A percentile compares a stretch with the other conserved stretches of the same genome.
phyloP scores from a whole-genome alignment of 208 protist genomes.

The Crithidia sp. region DNA sequence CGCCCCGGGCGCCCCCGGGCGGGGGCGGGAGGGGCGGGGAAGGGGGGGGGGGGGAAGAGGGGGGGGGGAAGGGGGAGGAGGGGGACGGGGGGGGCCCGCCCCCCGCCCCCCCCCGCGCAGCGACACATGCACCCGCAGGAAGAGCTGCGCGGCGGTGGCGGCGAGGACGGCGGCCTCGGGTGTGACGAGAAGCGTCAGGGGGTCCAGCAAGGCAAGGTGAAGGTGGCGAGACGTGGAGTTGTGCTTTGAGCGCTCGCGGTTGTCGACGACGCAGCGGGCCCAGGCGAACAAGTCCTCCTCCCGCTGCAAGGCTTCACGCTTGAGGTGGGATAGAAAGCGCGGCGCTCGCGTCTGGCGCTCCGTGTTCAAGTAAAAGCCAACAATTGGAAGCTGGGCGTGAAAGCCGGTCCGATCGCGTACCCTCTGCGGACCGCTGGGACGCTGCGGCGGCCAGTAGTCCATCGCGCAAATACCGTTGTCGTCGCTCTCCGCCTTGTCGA shows the following conservation, averaged over 20 bases:
- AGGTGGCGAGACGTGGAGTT: slow-evolving; percentile 79
- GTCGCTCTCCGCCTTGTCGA: slow-evolving; percentile 37
- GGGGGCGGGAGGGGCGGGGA: no score
- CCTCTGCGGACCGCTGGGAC: slow-evolving; percentile 16
- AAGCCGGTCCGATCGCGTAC: slow-evolving; percentile 45
- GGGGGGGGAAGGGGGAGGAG: no score
- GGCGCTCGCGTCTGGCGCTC: slow-evolving; percentile 22
- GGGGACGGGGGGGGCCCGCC: no score
- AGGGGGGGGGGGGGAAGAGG: no score
- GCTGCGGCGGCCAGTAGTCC: slow-evolving; percentile 42
- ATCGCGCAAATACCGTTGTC: slow-evolving; percentile 40
- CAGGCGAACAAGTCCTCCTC: slow-evolving; percentile 47
- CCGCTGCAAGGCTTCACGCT: slow-evolving; percentile 3
- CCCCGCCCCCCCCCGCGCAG: slow-evolving; percentile 27
- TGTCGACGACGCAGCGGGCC: slow-evolving; percentile 65
- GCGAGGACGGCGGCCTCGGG: slow-evolving; percentile 42
- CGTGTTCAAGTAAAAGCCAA: slow-evolving; percentile 45
- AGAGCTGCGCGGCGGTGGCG: slow-evolving; percentile 15
- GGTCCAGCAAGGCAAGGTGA: slow-evolving; percentile 67
- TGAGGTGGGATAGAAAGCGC: slow-evolving; percentile 21
- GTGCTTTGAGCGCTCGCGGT: slow-evolving; percentile 63
- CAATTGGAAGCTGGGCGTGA: slow-evolving; percentile 56
- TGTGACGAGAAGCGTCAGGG: slow-evolving; percentile 68
- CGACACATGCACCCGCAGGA: slow-evolving; percentile 16
- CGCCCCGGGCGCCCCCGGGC: no score